Evolutionary conservation across 1,284 basidiomycete genomes (phyloP).

Genomic region (Tetrapyrgos nigripes): DNA sequence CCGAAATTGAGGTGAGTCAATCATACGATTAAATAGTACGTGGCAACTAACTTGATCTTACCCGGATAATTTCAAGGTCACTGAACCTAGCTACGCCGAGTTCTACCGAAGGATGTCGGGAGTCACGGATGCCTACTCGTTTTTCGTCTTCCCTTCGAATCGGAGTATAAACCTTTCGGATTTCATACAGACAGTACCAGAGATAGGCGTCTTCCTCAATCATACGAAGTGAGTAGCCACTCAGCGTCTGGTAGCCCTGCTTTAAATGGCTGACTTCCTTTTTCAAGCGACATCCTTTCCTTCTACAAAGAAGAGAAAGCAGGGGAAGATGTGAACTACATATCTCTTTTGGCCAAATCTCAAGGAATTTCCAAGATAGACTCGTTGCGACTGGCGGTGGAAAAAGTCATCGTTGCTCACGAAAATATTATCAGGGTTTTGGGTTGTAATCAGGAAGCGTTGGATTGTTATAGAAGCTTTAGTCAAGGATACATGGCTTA

Average conservation of each 20-base stretch:
- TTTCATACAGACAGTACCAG: background rate
- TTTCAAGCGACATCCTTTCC: background rate
- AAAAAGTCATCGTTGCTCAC: background rate
- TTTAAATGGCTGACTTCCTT: background rate
- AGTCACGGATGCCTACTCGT: background rate
- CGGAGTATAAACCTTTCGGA: background rate
- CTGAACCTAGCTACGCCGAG: background rate
- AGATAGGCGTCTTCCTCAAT: background rate
- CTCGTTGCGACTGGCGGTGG: background rate
- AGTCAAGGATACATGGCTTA: background rate
- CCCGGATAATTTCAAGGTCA: background rate
- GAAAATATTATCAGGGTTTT: background rate
- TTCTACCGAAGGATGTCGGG: background rate
- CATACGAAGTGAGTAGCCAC: background rate
- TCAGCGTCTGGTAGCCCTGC: background rate
- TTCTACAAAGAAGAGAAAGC: conserved; percentile 3
- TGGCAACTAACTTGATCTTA: too few relatives aligned
- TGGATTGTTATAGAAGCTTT: background rate
- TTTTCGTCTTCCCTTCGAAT: background rate
- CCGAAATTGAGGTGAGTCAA: background rate
- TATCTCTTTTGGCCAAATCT: background rate
- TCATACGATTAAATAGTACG: background rate
- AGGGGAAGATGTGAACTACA: background rate
- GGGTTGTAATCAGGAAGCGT: background rate
- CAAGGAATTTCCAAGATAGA: background rate